These are phyloP conservation scores for Camellia oleifera DNA, from an alignment of 179 eudicot genomes.

Conservation along the genomic window DNA sequence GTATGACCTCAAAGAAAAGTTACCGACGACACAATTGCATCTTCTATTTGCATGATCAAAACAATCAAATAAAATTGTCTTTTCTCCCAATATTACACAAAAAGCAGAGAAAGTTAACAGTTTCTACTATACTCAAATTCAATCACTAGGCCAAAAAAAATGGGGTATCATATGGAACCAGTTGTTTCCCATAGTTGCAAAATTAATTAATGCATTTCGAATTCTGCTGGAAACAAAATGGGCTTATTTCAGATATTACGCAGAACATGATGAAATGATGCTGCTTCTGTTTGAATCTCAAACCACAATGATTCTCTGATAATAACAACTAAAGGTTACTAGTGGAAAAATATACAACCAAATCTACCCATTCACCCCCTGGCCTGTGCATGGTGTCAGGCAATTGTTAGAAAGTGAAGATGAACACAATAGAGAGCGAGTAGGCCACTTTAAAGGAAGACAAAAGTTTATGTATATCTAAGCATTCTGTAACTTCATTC, in stretches of 20 bases:
- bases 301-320: background rate
- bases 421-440: background rate
- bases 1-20: too few species aligned
- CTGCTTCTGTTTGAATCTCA: background rate
- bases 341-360: background rate
- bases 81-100: background rate
- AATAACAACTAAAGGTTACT: background rate
- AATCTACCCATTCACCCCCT: background rate
- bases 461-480: background rate
- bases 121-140: background rate
- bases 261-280: background rate
- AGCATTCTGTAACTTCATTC: background rate
- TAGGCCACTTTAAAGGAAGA: conserved; percentile 9
- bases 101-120: background rate
- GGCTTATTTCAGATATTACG: background rate
- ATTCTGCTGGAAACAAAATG: background rate
- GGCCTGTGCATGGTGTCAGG: background rate
- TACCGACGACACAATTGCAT: background rate
- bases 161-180: background rate
- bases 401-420: background rate
- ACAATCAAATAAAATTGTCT: background rate
- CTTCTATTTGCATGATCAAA: background rate
- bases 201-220: background rate
- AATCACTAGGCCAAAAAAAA: background rate
- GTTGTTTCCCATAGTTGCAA: background rate